phyloP scores from a whole-genome alignment of 2,329 filamentous ascomycete species.

The Camptophora hylomeconis region DNA sequence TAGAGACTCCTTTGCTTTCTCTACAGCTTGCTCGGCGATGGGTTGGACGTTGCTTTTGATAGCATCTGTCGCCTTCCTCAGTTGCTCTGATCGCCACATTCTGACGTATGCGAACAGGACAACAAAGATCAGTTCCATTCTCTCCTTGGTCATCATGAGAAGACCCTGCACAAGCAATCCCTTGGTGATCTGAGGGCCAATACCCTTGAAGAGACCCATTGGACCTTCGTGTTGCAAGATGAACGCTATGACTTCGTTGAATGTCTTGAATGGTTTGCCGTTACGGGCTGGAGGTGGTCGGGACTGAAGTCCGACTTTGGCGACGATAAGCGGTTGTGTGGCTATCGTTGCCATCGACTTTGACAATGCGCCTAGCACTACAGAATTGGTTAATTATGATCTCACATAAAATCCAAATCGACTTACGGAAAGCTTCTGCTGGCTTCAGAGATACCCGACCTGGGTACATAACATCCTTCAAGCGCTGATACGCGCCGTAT shows the following conservation, averaged over 20 bases:
- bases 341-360: constrained; percentile 83
- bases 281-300: constrained; percentile 72
- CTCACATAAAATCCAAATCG: neutral
- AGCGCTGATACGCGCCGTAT: constrained; percentile 87
- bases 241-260: constrained; percentile 87
- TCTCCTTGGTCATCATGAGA: constrained; percentile 98
- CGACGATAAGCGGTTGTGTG: constrained; percentile 92
- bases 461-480: constrained; percentile 66
- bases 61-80: constrained; percentile 50
- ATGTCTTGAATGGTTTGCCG: constrained; percentile 86
- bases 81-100: constrained; percentile 54
- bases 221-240: constrained; percentile 80
- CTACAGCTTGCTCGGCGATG: constrained; percentile 12
- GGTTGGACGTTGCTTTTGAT: constrained; percentile 9
- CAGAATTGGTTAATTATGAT: neutral
- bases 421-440: constrained; percentile 83
- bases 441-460: constrained; percentile 63
- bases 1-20: constrained; percentile 42
- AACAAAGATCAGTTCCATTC: constrained; percentile 79
- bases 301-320: constrained; percentile 92
- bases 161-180: constrained; percentile 88
- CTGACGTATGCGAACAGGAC: constrained; percentile 72
- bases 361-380: constrained; percentile 82
- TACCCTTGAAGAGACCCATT: constrained; percentile 86
- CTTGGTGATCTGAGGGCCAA: constrained; percentile 85